These are phyloP conservation scores for Salix caprea DNA, from an alignment of 345 rosid genomes.

Conservation along the genomic window DNA sequence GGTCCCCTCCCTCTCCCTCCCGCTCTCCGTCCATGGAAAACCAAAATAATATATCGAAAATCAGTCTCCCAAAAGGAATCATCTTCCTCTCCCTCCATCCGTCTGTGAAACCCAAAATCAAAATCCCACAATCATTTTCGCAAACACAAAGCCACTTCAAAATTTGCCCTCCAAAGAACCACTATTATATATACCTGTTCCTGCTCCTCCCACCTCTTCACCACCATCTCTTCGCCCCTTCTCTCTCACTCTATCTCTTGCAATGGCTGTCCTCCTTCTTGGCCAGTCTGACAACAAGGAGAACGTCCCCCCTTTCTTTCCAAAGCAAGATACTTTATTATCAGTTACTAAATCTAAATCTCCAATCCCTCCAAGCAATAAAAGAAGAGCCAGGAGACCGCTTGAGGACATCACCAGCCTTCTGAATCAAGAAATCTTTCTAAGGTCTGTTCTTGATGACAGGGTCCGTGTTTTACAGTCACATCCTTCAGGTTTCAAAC, in stretches of 20 bases:
- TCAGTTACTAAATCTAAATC: neutral
- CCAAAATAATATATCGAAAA: neutral
- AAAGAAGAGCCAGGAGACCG: constrained; percentile 22
- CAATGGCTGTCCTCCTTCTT: constrained; percentile 22
- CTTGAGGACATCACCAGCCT: constrained; percentile 37
- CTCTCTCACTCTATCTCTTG: neutral
- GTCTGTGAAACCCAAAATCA: constrained; percentile 8
- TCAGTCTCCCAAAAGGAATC: neutral
- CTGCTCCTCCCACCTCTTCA: neutral
- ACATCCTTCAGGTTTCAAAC: neutral
- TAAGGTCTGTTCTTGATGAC: constrained; percentile 1
- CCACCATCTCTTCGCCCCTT: neutral
- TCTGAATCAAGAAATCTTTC: neutral
- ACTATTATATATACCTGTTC: constrained; percentile 20
- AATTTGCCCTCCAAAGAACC: constrained; percentile 30
- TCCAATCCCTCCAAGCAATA: neutral
- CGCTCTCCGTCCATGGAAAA: neutral
- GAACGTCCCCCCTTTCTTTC: constrained; percentile 27
- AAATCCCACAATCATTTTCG: neutral
- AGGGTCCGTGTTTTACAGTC: neutral
- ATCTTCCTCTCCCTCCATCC: constrained; percentile 9
- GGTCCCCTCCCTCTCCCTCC: neutral
- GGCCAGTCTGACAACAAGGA: constrained; percentile 28
- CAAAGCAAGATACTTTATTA: neutral
- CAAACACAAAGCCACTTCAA: constrained; percentile 18